phyloP scores from a whole-genome alignment of 176 grass and related monocot genomes.

The Oropetium thomaeum region DNA sequence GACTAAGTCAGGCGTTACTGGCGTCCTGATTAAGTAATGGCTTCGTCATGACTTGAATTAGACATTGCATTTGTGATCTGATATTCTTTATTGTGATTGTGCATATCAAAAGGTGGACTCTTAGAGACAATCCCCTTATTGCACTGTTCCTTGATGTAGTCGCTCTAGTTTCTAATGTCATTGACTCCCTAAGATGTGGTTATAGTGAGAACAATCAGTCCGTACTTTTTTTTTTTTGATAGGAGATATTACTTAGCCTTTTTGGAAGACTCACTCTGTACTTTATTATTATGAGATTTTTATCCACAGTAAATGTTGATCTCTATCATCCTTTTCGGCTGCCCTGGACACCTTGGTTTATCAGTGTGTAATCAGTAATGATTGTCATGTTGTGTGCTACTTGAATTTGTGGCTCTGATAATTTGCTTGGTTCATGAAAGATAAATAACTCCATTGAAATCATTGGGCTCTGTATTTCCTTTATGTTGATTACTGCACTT shows the following conservation, averaged over 20 bases:
- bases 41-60: background rate
- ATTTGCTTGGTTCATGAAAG: background rate
- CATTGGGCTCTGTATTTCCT: background rate
- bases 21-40: background rate
- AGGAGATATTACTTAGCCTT: too few species aligned
- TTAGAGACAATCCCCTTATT: background rate
- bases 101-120: background rate
- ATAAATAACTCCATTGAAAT: background rate
- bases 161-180: background rate
- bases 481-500: constrained; percentile 1
- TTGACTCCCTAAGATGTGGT: background rate
- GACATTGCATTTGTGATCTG: background rate
- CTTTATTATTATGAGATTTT: background rate
- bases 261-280: too few species aligned
- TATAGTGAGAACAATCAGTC: background rate
- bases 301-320: background rate
- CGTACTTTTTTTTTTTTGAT: background rate
- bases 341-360: background rate
- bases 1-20: background rate
- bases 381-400: background rate
- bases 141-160: background rate
- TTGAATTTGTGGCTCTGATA: background rate
- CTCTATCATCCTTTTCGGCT: background rate
- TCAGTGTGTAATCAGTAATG: background rate
- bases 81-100: background rate